Evolutionary conservation across 371 early-diverging fungal species (phyloP).

Genomic region (Phascolomyces articulosus): DNA sequence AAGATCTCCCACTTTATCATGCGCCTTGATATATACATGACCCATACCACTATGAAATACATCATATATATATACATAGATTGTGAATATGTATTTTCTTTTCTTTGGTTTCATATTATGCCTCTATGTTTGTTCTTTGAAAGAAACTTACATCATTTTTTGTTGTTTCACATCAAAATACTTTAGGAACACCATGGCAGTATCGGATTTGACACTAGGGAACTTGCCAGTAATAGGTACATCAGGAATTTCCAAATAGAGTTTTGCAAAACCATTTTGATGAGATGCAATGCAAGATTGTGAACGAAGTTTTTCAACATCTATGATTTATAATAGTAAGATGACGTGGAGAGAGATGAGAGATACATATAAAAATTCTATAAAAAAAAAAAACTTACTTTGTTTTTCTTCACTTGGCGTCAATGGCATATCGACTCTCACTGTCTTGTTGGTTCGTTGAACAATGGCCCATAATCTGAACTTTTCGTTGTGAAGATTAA

Average conservation of each 20-base stretch:
- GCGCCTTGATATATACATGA: conserved; percentile 60
- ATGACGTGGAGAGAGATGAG: too few relatives aligned
- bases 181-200: conserved; percentile 76
- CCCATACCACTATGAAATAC: conserved; percentile 58
- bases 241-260: conserved; percentile 40
- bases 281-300: conserved; percentile 17
- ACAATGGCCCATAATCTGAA: conserved; percentile 87
- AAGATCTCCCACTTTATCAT: conserved; percentile 68
- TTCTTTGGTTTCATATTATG: too few relatives aligned
- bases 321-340: conserved; percentile 7
- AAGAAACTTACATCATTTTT: conserved; percentile 59
- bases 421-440: conserved; percentile 78
- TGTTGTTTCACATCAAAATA: conserved; percentile 77
- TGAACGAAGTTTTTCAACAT: conserved; percentile 35
- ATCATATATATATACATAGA: too few relatives aligned
- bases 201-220: conserved; percentile 38
- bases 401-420: conserved; percentile 34
- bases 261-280: conserved; percentile 32
- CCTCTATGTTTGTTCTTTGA: not conserved
- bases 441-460: conserved; percentile 83
- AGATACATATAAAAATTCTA: too few relatives aligned
- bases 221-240: conserved; percentile 21
- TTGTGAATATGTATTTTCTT: too few relatives aligned
- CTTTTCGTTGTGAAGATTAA: conserved; percentile 50
- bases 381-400: conserved; percentile 40